Evolutionary conservation across 83 land plant genomes (phyloP).

Genomic region (Diphasiastrum complanatum): DNA sequence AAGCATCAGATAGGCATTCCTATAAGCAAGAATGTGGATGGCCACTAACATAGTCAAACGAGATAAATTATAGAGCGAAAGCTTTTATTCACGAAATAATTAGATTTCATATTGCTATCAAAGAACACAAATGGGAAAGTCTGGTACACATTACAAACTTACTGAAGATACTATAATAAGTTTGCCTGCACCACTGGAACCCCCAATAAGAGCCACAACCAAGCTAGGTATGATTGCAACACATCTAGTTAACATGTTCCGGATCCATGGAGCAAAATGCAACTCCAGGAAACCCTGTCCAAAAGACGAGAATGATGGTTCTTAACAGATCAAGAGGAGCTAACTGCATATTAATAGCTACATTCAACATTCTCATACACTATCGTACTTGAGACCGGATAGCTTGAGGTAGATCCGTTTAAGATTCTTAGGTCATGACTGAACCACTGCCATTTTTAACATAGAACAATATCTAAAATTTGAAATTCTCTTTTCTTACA

Average conservation of each 20-base stretch:
- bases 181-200: conserved; percentile 71
- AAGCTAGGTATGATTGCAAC: conserved; percentile 71
- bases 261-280: conserved; percentile 51
- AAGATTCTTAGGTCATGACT: too few relatives aligned
- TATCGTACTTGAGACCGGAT: too few relatives aligned
- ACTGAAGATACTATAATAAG: conserved; percentile 80
- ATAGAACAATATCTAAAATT: neutral
- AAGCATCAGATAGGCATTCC: neutral
- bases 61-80: too few relatives aligned
- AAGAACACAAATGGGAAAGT: neutral
- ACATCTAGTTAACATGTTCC: conserved; percentile 55
- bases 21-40: neutral
- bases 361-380: too few relatives aligned
- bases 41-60: too few relatives aligned
- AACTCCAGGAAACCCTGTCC: conserved; percentile 69
- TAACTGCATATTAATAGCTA: too few relatives aligned
- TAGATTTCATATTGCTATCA: neutral
- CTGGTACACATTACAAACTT: neutral
- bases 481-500: neutral
- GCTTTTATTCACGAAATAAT: too few relatives aligned
- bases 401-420: too few relatives aligned
- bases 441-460: too few relatives aligned
- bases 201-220: conserved; percentile 66
- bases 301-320: too few relatives aligned
- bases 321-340: too few relatives aligned